A percentile compares a stretch with the other conserved stretches of the same genome.
Evolutionary conservation across 768 basidiomycete genomes (phyloP).

Genomic region (Phlebiopsis gigantea): DNA sequence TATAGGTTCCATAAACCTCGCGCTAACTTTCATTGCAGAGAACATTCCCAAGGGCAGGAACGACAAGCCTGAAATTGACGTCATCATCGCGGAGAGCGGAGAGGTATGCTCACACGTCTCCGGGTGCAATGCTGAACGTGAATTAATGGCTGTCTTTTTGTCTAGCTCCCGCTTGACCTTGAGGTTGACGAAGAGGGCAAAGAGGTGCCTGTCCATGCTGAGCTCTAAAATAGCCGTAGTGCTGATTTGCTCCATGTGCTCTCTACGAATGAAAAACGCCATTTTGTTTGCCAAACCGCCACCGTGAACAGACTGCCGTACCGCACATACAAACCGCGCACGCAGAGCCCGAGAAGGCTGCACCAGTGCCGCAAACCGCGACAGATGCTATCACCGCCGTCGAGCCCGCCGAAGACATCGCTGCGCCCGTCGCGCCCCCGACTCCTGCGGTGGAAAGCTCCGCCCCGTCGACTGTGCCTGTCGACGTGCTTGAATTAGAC

Average conservation of each 20-base stretch:
- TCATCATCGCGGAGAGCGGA: constrained; percentile 80
- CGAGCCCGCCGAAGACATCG: constrained; percentile 18
- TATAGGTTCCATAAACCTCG: not conserved
- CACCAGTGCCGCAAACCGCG: constrained; percentile 1
- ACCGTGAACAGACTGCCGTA: not conserved
- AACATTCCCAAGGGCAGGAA: constrained; percentile 59
- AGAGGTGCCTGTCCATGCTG: constrained; percentile 91
- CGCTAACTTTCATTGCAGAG: constrained; percentile 40
- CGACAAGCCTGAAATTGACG: constrained; percentile 73
- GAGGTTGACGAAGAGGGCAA: constrained; percentile 62
- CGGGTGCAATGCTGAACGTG: not conserved
- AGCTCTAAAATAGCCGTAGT: constrained; percentile 60
- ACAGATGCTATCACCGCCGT: constrained; percentile 12
- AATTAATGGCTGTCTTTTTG: not conserved
- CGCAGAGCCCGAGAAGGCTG: not conserved
- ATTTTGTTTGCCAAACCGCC: not conserved
- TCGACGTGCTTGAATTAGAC: not conserved
- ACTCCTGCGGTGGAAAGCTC: not conserved
- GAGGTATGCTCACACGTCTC: constrained; percentile 50
- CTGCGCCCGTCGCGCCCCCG: constrained; percentile 12
- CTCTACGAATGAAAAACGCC: constrained; percentile 4
- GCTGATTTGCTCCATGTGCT: constrained; percentile 10
- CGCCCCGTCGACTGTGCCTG: not conserved
- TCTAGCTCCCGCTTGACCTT: constrained; percentile 48
- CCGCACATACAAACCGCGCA: not conserved